Evolutionary conservation across 805 yeast species (phyloP), one percentile per base, ranked within the genome.

Genomic region (Suhomyces emberorum): DNA sequence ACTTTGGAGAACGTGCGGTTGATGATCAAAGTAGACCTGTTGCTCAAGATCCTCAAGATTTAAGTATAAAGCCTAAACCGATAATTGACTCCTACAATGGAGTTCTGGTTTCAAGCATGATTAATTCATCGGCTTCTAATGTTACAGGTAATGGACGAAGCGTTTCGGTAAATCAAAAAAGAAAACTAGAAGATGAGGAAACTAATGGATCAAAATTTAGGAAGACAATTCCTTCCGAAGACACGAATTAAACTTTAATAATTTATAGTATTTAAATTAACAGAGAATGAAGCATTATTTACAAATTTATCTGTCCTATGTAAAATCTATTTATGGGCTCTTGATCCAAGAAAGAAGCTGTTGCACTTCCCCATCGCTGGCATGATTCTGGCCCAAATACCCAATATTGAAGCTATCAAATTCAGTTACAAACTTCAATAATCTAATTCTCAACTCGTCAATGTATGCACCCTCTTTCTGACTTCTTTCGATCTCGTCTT

Each of bases 361-460:
- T n/a, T n/a, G n/a, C n/a, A n/a, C n/a, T n/a, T n/a, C n/a, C n/a
- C n/a, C n/a, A n/a, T n/a, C n/a, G n/a, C n/a, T n/a, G n/a, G n/a
- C n/a, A n/a, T n/a, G n/a, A n/a, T n/a, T n/a, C n/a, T n/a, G n/a
- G 15, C 39, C 28, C 21, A 74, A 40, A 50, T 51, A 52, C 30
- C 72, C 69, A 40, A 65, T 53, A 47, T 72, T 61, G 53, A 61
- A 54, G 28, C 59, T 37, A 49, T 64, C 67, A 54, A 68, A 60
- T 50, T 75, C 50, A 33, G 63, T 51, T 30, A 69, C 41, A 54
- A 64, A 72, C 25, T 63, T 52, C 15, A 74, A 49, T 15, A 77
- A 46, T 28, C 63, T 55, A 25, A 63, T 37, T 19, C 73, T 63
- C 15, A 62, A 43, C 10, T 57, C 57, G 30, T 62, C 57, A 15